These are phyloP conservation scores for Skeletonema menzelii DNA, from an alignment of 108 stramenopile genomes.

Conservation along the genomic window DNA sequence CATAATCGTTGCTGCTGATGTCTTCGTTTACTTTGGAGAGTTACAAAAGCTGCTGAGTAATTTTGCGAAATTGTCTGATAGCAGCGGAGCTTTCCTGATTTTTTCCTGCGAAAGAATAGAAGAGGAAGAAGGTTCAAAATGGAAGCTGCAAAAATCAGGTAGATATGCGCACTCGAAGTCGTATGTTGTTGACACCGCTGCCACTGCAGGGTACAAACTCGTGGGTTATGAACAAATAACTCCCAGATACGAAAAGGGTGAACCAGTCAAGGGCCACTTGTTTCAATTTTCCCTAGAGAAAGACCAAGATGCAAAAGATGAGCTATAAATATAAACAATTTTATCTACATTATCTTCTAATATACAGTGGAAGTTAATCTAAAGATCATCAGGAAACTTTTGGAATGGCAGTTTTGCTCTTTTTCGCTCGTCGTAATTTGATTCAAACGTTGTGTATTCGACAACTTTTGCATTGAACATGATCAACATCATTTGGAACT, in stretches of 20 bases:
- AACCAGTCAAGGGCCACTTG: constrained; percentile 63
- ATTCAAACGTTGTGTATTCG: constrained; percentile 49
- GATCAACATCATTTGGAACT: constrained; percentile 92
- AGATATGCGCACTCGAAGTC: constrained; percentile 73
- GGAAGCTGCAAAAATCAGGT: constrained; percentile 57
- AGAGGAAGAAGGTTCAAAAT: constrained; percentile 56
- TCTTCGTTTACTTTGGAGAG: constrained; percentile 67
- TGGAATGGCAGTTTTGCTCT: constrained; percentile 84
- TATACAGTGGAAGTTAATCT: constrained; percentile 9
- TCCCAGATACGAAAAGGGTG: constrained; percentile 72
- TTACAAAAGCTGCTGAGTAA: constrained; percentile 47
- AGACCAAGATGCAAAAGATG: constrained; percentile 12
- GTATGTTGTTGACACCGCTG: constrained; percentile 51
- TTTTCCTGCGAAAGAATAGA: constrained; percentile 71
- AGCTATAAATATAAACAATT: not conserved
- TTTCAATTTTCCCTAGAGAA: constrained; percentile 52
- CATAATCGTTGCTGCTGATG: constrained; percentile 76
- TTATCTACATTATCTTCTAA: no score
- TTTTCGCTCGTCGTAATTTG: constrained; percentile 56
- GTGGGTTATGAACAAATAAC: constrained; percentile 55
- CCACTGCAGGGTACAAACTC: constrained; percentile 46
- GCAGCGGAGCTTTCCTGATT: constrained; percentile 41
- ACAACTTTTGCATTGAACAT: constrained; percentile 75
- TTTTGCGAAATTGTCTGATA: constrained; percentile 44
- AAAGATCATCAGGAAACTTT: constrained; percentile 56